Evolutionary conservation across 257 asterid genomes (phyloP), one percentile per base, ranked within the genome.

Genomic region (Capsicum baccatum): DNA sequence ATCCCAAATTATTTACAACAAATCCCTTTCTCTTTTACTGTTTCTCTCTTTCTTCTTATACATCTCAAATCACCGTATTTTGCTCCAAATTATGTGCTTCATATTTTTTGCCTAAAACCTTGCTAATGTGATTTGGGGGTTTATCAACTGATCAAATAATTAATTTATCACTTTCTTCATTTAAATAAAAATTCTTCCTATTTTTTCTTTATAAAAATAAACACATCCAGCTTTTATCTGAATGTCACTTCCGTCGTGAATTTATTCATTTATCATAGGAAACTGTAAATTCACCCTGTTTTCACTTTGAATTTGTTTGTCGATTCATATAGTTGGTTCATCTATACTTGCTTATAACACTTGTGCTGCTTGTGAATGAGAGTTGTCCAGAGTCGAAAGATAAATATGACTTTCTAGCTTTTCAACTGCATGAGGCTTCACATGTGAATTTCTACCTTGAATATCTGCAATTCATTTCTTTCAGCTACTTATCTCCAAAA

Each of bases 401-500:
- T 26, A 54, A 26, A 55, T 52, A 76, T 76, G 63, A 21, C 63
- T 76, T 52, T 78, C 33, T 55, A 26, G 44, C 26, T 78, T 78
- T 78, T 54, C 47, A 76, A 54, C 42, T 13, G 42, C 48, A 26
- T 8, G 63, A 52, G 81, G 47, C 63, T 50, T 13, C 80, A 74
- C 44, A 19, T 74, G 8, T 76, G 3, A 21, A 33, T 55, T 78
- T 78, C 63, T 54, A 26, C 81, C 47, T 76, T 52, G 81, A 48
- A 78, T 54, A 78, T 54, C 81, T 78, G 64, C 26, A 78, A 15
- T 26, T 78, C 50, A 54, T 8, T 78, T 52, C 64, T 78, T 74
- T 78, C 64, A 54, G 81, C 81, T 54, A 26, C 16, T 5, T 55
- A 52, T 76, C 50, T 26, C 63, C 64, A 26, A 26, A 26, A 26